Evolutionary conservation across 257 asterid genomes (phyloP).

Genomic region (Fraxinus quadrangulata): DNA sequence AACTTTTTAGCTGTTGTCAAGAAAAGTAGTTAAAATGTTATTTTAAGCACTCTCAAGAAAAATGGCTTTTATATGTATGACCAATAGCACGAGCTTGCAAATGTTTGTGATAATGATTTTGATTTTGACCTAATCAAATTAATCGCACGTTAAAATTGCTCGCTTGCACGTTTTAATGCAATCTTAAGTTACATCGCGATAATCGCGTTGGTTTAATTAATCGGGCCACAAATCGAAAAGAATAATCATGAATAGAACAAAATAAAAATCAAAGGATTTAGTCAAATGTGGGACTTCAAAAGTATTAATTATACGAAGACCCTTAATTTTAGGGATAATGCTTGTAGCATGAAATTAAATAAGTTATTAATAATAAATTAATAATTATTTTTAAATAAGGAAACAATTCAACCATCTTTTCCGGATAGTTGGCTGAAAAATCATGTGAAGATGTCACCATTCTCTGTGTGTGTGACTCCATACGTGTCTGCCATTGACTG

Average conservation of each 20-base stretch:
- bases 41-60: not conserved
- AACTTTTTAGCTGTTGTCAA: not conserved
- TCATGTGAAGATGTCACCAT: constrained; percentile 42
- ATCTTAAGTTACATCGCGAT: not conserved
- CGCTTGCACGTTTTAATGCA: not conserved
- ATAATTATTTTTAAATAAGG: not conserved
- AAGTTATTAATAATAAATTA: not conserved
- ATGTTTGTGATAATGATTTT: not conserved
- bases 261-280: not conserved
- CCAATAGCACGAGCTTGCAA: not conserved
- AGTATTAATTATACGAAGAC: not conserved
- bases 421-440: constrained; percentile 18
- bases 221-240: not conserved
- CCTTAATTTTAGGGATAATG: not conserved
- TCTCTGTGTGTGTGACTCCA: constrained; percentile 10
- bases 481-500: constrained; percentile 43
- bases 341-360: not conserved
- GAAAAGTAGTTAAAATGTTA: not conserved
- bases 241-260: not conserved
- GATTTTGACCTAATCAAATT: not conserved
- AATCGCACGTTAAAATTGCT: not conserved
- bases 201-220: not conserved
- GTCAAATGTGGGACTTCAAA: constrained; percentile 15
- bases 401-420: constrained; percentile 12
- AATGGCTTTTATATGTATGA: not conserved